Evolutionary conservation across 2,329 filamentous ascomycete genomes (phyloP).

Genomic region (Trichoderma breve): DNA sequence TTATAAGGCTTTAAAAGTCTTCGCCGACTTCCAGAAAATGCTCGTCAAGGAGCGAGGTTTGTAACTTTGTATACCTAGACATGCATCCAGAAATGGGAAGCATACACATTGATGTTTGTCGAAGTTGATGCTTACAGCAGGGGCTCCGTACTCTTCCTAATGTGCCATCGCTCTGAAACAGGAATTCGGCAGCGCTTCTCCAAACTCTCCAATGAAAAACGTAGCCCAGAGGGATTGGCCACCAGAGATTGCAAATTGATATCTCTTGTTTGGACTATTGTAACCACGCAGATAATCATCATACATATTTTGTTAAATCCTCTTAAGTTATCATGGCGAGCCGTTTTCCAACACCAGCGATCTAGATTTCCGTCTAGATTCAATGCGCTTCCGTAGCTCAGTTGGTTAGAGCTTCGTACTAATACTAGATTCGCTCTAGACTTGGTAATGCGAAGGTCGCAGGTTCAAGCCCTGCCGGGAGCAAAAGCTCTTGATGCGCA

Average conservation of each 20-base stretch:
- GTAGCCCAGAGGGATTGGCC: rapidly evolving
- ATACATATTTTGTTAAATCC: not conserved
- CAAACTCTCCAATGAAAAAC: not conserved
- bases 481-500: not conserved
- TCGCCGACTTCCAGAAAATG: not conserved
- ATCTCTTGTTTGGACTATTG: not conserved
- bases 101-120: not conserved
- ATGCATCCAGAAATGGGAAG: not conserved
- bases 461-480: slow-evolving; percentile 20
- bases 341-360: not conserved
- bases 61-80: not conserved
- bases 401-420: slow-evolving; percentile 20
- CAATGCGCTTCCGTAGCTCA: slow-evolving; percentile 17
- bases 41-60: not conserved
- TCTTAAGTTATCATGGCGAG: not conserved
- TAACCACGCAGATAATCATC: not conserved
- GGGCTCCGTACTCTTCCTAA: too few relatives aligned
- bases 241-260: not conserved
- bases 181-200: not conserved
- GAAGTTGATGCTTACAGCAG: not conserved
- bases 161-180: not conserved
- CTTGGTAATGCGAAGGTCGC: slow-evolving; percentile 14
- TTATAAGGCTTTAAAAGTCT: not conserved
- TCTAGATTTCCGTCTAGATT: not conserved
- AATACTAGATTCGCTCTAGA: not conserved